Evolutionary conservation across 2,329 filamentous ascomycete species (phyloP).

Genomic region (Diaporthe sp.): DNA sequence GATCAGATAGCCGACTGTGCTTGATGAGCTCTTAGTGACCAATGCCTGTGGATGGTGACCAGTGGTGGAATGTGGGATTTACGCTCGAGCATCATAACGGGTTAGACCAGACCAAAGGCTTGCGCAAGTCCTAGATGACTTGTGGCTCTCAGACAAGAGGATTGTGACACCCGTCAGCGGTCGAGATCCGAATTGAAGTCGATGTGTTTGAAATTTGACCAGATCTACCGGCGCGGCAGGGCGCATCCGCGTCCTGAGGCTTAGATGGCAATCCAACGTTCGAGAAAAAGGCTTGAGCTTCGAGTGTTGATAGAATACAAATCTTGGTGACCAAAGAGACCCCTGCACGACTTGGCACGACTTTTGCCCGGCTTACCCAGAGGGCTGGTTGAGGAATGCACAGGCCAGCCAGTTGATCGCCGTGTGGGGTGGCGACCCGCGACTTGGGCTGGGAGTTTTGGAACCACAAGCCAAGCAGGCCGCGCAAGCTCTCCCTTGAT

Average conservation of each 20-base stretch:
- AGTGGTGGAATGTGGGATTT: conserved; percentile 23
- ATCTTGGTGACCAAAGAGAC: not conserved
- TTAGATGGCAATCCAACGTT: not conserved
- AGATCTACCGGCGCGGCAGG: not conserved
- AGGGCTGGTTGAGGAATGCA: conserved; percentile 19
- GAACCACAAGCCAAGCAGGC: conserved; percentile 15
- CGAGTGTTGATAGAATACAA: not conserved
- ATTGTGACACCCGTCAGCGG: not conserved
- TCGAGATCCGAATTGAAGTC: not conserved
- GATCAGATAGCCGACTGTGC: conserved; percentile 2
- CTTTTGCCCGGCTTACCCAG: conserved; percentile 31
- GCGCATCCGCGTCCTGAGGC: conserved; percentile 11
- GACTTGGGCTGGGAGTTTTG: conserved; percentile 23
- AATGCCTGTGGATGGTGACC: not conserved
- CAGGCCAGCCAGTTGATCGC: conserved; percentile 26
- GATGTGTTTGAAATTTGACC: not conserved
- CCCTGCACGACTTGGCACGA: conserved; percentile 9
- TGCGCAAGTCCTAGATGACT: conserved; percentile 20
- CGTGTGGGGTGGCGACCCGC: conserved; percentile 24
- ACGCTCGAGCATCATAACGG: not conserved
- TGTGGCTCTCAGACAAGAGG: conserved; percentile 5
- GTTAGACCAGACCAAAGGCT: conserved; percentile 14
- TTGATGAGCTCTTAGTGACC: conserved; percentile 6
- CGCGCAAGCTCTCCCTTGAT: conserved; percentile 26
- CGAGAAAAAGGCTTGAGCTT: not conserved